Evolutionary conservation across 441 rosid genomes (phyloP).

Genomic region (Erysimum pusillum): DNA sequence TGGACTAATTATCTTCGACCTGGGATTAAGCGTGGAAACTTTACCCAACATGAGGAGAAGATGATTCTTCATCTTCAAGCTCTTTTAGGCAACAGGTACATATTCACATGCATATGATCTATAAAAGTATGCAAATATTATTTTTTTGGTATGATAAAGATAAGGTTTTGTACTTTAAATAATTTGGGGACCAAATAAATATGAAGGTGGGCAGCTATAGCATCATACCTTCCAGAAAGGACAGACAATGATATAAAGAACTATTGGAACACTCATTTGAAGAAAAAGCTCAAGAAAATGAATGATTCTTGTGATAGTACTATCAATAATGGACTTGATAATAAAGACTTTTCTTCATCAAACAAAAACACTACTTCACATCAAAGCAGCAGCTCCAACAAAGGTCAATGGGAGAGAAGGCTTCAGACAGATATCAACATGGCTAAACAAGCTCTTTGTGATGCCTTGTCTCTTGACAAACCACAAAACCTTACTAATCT

Average conservation of each 20-base stretch:
- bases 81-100: conserved; percentile 98
- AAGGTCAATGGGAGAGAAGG: conserved; percentile 81
- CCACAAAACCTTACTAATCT: conserved; percentile 27
- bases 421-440: conserved; percentile 74
- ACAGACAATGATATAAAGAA: conserved; percentile 98
- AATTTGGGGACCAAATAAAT: too few relatives aligned
- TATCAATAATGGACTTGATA: too few relatives aligned
- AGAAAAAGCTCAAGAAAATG: conserved; percentile 85
- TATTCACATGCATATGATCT: conserved; percentile 18
- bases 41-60: conserved; percentile 95
- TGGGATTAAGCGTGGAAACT: conserved; percentile 97
- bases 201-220: conserved; percentile 97
- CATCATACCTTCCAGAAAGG: conserved; percentile 94
- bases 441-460: conserved; percentile 73
- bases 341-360: conserved; percentile 47
- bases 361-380: conserved; percentile 37
- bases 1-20: conserved; percentile 98
- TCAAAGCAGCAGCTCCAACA: conserved; percentile 46
- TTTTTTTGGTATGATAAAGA: background rate
- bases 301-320: conserved; percentile 49
- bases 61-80: conserved; percentile 96
- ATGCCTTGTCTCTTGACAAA: conserved; percentile 65
- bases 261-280: conserved; percentile 97
- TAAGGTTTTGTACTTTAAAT: too few relatives aligned
- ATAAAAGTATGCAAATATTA: too few relatives aligned